Conservation (phyloP, 2,329 filamentous ascomycete species). For the Penicillium janthinellum region DNA sequence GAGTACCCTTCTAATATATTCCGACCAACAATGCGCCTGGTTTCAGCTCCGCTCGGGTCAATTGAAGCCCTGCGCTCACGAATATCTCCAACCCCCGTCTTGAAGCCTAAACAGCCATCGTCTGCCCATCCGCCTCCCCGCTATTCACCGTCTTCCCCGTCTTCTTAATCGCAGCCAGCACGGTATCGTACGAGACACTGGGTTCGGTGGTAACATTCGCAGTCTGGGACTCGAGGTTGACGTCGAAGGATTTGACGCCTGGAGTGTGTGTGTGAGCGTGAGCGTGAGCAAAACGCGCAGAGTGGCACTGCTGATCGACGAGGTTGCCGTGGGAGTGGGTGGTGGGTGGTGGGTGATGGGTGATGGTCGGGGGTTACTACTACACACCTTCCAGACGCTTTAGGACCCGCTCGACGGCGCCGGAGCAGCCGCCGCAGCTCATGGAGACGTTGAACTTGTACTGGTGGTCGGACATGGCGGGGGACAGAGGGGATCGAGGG, state of each 20-base stretch:
- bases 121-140: slow-evolving; percentile 48
- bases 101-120: slow-evolving; percentile 35
- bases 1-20: neutral
- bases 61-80: neutral
- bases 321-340: neutral
- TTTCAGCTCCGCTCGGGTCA: neutral
- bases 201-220: slow-evolving; percentile 74
- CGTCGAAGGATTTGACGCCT: slow-evolving; percentile 82
- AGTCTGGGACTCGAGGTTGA: slow-evolving; percentile 82
- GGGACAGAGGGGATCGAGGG: neutral
- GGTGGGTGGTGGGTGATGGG: neutral
- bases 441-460: slow-evolving; percentile 96
- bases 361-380: neutral
- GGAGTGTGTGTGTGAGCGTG: no score
- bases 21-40: neutral
- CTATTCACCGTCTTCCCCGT: slow-evolving; percentile 90
- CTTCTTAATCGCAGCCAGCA: slow-evolving; percentile 88
- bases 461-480: slow-evolving; percentile 74
- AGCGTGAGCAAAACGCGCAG: no score
- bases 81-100: neutral
- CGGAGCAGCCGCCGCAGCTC: slow-evolving; percentile 95
- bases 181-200: slow-evolving; percentile 72
- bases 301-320: neutral
- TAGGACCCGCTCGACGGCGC: slow-evolving; percentile 86
- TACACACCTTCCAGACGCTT: slow-evolving; percentile 82